Percentiles rank a stretch among this genome's conserved stretches.
Evolutionary conservation across 768 basidiomycete genomes (phyloP).

Genomic region (Naematelia aurantialba): DNA sequence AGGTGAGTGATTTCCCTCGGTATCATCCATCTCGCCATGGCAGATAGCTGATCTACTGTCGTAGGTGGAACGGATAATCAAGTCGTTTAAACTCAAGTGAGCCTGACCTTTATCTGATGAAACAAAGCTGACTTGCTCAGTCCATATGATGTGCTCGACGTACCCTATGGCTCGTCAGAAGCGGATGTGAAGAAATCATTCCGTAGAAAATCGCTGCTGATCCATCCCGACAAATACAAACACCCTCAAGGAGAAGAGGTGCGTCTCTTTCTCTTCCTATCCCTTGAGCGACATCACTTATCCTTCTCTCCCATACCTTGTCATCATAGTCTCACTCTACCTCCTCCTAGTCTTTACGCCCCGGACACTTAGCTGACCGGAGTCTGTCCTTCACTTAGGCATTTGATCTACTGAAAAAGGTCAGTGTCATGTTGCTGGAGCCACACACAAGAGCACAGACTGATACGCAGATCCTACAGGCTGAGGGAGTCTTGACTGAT

Average conservation of each 20-base stretch:
- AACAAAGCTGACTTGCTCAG: constrained; percentile 51
- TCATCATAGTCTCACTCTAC: background rate
- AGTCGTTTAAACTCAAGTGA: constrained; percentile 94
- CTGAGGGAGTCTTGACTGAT: constrained; percentile 44
- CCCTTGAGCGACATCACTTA: background rate
- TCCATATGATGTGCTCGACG: constrained; percentile 88
- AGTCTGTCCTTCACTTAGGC: constrained; percentile 25
- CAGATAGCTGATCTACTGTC: constrained; percentile 10
- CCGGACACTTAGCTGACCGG: constrained; percentile 3
- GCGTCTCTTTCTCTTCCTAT: constrained; percentile 17
- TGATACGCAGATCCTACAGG: constrained; percentile 29
- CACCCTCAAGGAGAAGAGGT: constrained; percentile 55
- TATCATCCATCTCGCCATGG: too few relatives aligned
- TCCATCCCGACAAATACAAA: constrained; percentile 96
- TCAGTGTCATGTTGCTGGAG: constrained; percentile 20
- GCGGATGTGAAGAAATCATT: constrained; percentile 83
- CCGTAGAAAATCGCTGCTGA: constrained; percentile 58
- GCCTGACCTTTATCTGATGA: constrained; percentile 34
- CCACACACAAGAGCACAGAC: background rate
- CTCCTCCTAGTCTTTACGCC: background rate
- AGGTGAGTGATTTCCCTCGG: constrained; percentile 26
- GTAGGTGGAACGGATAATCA: constrained; percentile 72
- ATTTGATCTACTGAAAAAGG: constrained; percentile 51
- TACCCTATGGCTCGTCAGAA: constrained; percentile 58
- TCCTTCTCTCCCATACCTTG: background rate